Evolutionary conservation across 2,329 filamentous ascomycete species (phyloP).

Genomic region (Alternaria novae-zelandiae): DNA sequence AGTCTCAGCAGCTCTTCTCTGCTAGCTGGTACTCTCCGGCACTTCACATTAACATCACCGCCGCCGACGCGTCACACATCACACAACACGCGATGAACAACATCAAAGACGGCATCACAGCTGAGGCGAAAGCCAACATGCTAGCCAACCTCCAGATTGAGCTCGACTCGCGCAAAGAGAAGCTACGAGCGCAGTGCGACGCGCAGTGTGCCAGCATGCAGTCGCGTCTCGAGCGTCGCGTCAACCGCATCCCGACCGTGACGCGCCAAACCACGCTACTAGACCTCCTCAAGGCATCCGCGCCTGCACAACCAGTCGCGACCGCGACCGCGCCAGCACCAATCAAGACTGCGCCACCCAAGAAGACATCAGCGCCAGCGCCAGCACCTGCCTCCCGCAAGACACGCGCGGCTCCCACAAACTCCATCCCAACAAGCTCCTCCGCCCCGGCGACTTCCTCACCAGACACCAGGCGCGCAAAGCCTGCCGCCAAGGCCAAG

Average conservation of each 20-base stretch:
- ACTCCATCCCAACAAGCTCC: conserved; percentile 4
- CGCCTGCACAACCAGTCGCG: conserved; percentile 8
- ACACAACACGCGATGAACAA: conserved; percentile 25
- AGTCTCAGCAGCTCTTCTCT: background rate
- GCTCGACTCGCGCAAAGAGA: conserved; percentile 85
- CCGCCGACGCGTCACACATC: conserved; percentile 28
- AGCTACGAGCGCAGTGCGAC: conserved; percentile 86
- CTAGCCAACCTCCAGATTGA: conserved; percentile 43
- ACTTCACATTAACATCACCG: background rate
- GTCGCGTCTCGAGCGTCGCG: conserved; percentile 86
- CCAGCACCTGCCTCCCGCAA: conserved; percentile 13
- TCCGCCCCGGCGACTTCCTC: conserved; percentile 6
- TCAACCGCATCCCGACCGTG: conserved; percentile 86
- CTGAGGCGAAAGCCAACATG: conserved; percentile 45
- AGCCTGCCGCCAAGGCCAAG: conserved; percentile 16
- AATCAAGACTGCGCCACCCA: conserved; percentile 17
- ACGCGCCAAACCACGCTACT: conserved; percentile 82
- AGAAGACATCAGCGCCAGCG: conserved; percentile 11
- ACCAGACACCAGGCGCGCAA: conserved; percentile 11
- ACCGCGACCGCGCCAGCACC: conserved; percentile 12
- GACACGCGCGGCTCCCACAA: conserved; percentile 14
- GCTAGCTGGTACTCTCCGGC: background rate
- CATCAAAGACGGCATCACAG: conserved; percentile 25
- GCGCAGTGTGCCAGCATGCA: conserved; percentile 85
- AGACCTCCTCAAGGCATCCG: conserved; percentile 66